Conservation (phyloP, 495 filamentous ascomycete species). For the Penicillium herquei region DNA sequence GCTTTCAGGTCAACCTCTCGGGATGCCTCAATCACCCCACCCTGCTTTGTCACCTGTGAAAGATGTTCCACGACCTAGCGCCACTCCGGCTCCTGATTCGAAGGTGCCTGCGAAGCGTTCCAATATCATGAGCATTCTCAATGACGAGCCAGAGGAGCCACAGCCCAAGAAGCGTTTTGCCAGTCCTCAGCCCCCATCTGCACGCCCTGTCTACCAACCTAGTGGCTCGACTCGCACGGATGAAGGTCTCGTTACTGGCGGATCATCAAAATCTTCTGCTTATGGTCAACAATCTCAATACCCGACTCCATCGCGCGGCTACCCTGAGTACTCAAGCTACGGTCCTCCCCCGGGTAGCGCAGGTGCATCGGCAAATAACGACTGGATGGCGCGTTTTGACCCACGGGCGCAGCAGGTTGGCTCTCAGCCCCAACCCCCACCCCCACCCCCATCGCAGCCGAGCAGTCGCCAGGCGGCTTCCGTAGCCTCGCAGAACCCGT, state of each 20-base stretch:
- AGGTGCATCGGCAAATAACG: slow-evolving; percentile 33
- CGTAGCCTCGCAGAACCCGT: slow-evolving; percentile 28
- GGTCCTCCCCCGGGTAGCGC: slow-evolving; percentile 23
- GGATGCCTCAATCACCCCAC: slow-evolving; percentile 30
- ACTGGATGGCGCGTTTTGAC: slow-evolving; percentile 50
- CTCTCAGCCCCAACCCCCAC: slow-evolving; percentile 26
- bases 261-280: slow-evolving; percentile 19
- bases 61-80: slow-evolving; percentile 37
- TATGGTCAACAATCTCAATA: slow-evolving; percentile 34
- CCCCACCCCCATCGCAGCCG: slow-evolving; percentile 11
- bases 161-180: slow-evolving; percentile 50
- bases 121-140: slow-evolving; percentile 59
- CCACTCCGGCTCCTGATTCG: slow-evolving; percentile 36
- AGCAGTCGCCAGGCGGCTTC: slow-evolving; percentile 24
- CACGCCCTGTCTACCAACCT: slow-evolving; percentile 19
- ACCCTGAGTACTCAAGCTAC: slow-evolving; percentile 38
- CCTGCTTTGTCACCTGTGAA: slow-evolving; percentile 42
- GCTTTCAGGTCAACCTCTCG: slow-evolving; percentile 24
- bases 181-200: slow-evolving; percentile 29
- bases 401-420: slow-evolving; percentile 37
- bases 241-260: slow-evolving; percentile 15
- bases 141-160: slow-evolving; percentile 56
- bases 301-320: slow-evolving; percentile 30
- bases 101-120: slow-evolving; percentile 54
- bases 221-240: slow-evolving; percentile 25